Percentiles rank a stretch among this genome's conserved stretches.
phyloP scores from a whole-genome alignment of 176 grass and related monocot species.

The Saccharum officinarum region DNA sequence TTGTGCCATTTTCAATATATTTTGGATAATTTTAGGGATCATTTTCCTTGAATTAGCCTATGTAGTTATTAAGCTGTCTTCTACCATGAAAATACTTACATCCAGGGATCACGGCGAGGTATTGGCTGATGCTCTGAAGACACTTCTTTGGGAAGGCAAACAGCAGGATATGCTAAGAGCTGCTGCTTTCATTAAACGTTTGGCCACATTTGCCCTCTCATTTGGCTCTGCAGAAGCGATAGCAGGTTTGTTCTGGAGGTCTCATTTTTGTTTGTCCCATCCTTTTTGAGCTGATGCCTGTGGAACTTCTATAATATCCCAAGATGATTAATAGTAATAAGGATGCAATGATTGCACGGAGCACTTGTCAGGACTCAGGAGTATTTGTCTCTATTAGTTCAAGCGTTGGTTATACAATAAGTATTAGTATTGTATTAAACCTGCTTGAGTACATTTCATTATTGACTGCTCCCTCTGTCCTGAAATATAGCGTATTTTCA shows the following conservation, averaged over 20 bases:
- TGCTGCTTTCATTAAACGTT: constrained; percentile 89
- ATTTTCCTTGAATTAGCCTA: constrained; percentile 21
- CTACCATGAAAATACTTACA: constrained; percentile 12
- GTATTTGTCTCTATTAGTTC: background rate
- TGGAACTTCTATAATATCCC: background rate
- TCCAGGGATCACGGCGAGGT: constrained; percentile 81
- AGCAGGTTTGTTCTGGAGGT: constrained; percentile 52
- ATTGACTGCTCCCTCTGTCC: too few relatives aligned
- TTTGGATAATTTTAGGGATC: background rate
- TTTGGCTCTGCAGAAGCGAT: constrained; percentile 87
- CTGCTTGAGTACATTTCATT: background rate
- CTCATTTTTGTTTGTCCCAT: background rate
- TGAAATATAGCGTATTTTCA: too few relatives aligned
- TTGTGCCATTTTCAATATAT: constrained; percentile 2
- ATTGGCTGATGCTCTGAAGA: constrained; percentile 90
- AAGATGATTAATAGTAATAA: background rate
- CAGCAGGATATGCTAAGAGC: constrained; percentile 93
- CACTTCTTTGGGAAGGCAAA: constrained; percentile 90
- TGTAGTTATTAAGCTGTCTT: background rate
- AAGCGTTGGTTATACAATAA: background rate
- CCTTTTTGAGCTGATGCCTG: constrained; percentile 15
- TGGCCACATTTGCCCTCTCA: constrained; percentile 83
- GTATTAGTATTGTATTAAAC: background rate
- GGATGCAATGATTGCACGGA: background rate
- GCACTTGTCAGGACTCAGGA: background rate